phyloP scores from a whole-genome alignment of 106 monocot species.

The Posidonia australis region DNA sequence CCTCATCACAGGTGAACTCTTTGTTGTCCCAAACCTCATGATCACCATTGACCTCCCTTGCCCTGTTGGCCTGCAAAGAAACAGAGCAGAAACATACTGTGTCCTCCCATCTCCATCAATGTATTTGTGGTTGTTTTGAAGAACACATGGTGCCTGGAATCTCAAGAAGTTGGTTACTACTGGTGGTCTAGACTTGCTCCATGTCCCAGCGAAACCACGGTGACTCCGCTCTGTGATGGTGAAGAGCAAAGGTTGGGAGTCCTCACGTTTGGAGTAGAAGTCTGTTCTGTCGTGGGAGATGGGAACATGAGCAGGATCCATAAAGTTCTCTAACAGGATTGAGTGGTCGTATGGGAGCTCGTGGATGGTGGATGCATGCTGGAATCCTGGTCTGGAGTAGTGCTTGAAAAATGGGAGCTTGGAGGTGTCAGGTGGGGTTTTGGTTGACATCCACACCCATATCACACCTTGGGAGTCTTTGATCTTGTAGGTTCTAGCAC shows the following conservation, averaged over 20 bases:
- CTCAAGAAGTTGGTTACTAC: conserved; percentile 44
- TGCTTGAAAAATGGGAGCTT: conserved; percentile 85
- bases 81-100: conserved; percentile 62
- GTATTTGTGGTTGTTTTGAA: conserved; percentile 62
- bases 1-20: conserved; percentile 11
- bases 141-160: conserved; percentile 71
- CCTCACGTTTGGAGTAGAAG: conserved; percentile 77
- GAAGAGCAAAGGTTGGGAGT: conserved; percentile 73
- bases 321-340: conserved; percentile 86
- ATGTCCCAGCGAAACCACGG: conserved; percentile 73
- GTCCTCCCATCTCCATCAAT: conserved; percentile 50
- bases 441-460: conserved; percentile 95
- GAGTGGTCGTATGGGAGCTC: conserved; percentile 98
- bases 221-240: conserved; percentile 44
- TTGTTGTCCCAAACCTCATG: conserved; percentile 59
- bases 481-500: conserved; percentile 44
- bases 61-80: conserved; percentile 85
- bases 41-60: conserved; percentile 94
- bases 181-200: conserved; percentile 27
- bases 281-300: conserved; percentile 98
- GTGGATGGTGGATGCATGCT: conserved; percentile 68
- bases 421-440: conserved; percentile 25
- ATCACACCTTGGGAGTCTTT: conserved; percentile 78
- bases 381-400: conserved; percentile 60
- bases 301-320: conserved; percentile 97